phyloP scores from a whole-genome alignment of 1,284 basidiomycete genomes.

The Trichosporon sp. region DNA sequence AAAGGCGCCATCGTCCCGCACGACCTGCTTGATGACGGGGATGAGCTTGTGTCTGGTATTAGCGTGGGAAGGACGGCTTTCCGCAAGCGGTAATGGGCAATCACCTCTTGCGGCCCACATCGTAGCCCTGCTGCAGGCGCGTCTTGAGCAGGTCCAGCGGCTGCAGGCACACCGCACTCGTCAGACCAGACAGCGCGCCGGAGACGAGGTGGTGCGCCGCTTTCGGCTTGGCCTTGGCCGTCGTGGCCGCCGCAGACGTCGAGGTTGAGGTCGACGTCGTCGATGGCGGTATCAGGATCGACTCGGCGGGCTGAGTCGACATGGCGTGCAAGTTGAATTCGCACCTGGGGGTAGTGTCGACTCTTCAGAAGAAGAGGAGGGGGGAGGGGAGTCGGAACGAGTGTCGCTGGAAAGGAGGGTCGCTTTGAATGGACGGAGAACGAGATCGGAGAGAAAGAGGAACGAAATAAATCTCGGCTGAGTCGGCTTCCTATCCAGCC shows the following conservation, averaged over 20 bases:
- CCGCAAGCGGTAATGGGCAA: background rate
- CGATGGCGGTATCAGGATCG: background rate
- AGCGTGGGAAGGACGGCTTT: background rate
- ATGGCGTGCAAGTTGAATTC: background rate
- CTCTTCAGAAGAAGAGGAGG: background rate
- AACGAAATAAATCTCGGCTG: conserved; percentile 5
- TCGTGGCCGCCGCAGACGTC: background rate
- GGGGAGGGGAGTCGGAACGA: background rate
- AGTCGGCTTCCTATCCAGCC: conserved; percentile 1
- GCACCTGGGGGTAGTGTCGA: background rate
- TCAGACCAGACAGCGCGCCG: conserved; percentile 47
- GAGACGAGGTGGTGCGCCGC: conserved; percentile 47
- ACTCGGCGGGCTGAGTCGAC: conserved; percentile 4
- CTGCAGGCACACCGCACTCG: conserved; percentile 46
- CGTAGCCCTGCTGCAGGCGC: conserved; percentile 64
- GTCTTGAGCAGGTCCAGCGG: conserved; percentile 79
- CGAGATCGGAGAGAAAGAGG: background rate
- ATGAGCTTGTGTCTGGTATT: conserved; percentile 29
- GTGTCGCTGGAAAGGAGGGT: background rate
- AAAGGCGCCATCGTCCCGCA: conserved; percentile 47
- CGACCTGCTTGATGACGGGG: conserved; percentile 38
- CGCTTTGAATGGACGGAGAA: background rate
- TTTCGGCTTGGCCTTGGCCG: conserved; percentile 17
- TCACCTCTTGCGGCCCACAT: conserved; percentile 29
- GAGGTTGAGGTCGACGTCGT: background rate